Evolutionary conservation across 495 filamentous ascomycete species (phyloP).

Genomic region (Penicillium coffeae): DNA sequence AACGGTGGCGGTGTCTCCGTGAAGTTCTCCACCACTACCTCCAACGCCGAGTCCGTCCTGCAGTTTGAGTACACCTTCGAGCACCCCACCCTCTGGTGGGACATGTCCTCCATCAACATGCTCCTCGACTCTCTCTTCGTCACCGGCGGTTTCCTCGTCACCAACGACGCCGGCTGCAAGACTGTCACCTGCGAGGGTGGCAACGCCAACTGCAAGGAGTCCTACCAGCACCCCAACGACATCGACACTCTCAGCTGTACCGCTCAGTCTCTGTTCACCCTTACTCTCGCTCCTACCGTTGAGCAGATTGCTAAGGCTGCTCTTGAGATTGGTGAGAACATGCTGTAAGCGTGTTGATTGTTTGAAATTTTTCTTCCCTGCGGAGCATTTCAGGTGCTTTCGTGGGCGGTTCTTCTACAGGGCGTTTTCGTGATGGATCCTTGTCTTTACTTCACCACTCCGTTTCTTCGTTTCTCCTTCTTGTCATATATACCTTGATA

Average conservation of each 20-base stretch:
- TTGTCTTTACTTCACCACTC: neutral
- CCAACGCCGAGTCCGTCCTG: constrained; percentile 23
- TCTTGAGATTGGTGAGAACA: neutral
- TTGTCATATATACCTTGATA: neutral
- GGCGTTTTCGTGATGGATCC: neutral
- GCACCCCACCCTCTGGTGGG: constrained; percentile 40
- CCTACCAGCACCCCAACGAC: constrained; percentile 36
- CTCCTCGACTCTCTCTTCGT: constrained; percentile 26
- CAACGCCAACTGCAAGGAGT: constrained; percentile 27
- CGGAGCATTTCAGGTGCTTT: neutral
- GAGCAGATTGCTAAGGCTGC: neutral
- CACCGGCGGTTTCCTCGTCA: constrained; percentile 31
- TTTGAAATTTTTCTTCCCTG: neutral
- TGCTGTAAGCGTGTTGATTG: neutral
- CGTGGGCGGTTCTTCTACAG: neutral
- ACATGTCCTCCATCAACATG: constrained; percentile 42
- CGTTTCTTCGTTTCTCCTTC: neutral
- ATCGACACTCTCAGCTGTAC: constrained; percentile 26
- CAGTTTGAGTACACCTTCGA: constrained; percentile 46
- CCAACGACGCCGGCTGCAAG: constrained; percentile 25
- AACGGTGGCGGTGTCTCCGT: constrained; percentile 41
- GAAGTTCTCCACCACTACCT: constrained; percentile 33
- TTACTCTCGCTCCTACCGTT: constrained; percentile 13
- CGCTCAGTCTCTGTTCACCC: constrained; percentile 13
- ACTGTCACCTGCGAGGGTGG: constrained; percentile 30